Evolutionary conservation across 2,329 filamentous ascomycete genomes (phyloP), one percentile per base, ranked within the genome.

Genomic region (Fusarium pseudonygamai): DNA sequence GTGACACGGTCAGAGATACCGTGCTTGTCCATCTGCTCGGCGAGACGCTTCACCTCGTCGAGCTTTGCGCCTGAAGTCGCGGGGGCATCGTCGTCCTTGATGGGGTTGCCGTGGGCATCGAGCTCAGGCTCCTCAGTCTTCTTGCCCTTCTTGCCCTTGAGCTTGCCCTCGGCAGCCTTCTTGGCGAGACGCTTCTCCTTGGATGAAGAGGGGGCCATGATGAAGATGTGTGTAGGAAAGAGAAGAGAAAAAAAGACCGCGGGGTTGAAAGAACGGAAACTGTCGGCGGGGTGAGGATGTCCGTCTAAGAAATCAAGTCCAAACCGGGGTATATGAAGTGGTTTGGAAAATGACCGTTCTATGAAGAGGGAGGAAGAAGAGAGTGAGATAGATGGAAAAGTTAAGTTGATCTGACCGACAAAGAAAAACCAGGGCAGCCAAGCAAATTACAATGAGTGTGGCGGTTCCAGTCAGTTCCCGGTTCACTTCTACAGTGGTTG

Each of bases 1-100:
- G 97, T 99, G 83, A 99, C 96, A 84, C 96, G 93, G 85, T 99
- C 96, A 20, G 96, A 98, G 75, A 99, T 89, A 80, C 96, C 96
- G 82, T 97, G 91, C 86, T 97, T 93, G 86, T 99, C 96, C 89
- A 97, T 93, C 87, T 99, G 97, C 61, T 95, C 88, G 49, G 93
- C 92, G 76, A 99, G 89, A 82, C 95, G 95, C 87, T 95, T 93
- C 75, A 98, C 92, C 81, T 93, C 92, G 76, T 93, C 91, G 83
- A 92, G 85, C 87, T 96, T 94, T 77, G 91, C 90, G 78, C 87
- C 89, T 68, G 90, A 87, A 76, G 91, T 94, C 68, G 92, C 92
- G 73, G 92, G 89, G 78, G 89, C 88, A 60, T 93, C 92, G 43
- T 84, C 82, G 50, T 86, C 83, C 69, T 85, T 84, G 78, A 87